phyloP scores from a whole-genome alignment of 371 early-diverging fungal genomes.

The Mortierella sp. region DNA sequence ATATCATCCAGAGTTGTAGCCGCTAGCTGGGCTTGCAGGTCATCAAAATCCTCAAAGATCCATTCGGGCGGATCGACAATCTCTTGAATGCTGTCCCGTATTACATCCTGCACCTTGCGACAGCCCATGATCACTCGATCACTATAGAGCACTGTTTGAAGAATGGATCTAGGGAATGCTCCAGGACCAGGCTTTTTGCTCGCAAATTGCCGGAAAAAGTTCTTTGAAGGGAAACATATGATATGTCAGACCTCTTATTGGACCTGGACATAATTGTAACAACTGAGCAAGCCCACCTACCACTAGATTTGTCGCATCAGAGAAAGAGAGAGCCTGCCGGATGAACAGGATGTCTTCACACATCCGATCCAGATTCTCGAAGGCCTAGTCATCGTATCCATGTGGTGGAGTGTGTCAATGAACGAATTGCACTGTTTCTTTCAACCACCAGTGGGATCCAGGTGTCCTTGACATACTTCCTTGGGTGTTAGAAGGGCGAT shows the following conservation, averaged over 20 bases:
- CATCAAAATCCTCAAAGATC: constrained; percentile 40
- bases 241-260: too few relatives aligned
- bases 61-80: constrained; percentile 28
- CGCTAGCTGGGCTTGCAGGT: constrained; percentile 3
- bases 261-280: too few relatives aligned
- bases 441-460: too few relatives aligned
- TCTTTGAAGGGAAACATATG: constrained; percentile 34
- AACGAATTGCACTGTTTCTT: not conserved
- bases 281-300: constrained; percentile 7
- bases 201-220: constrained; percentile 60
- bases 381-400: too few relatives aligned
- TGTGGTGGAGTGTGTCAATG: not conserved
- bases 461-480: constrained; percentile 46
- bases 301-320: constrained; percentile 26
- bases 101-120: constrained; percentile 20
- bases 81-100: constrained; percentile 35
- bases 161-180: constrained; percentile 64
- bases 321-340: constrained; percentile 25
- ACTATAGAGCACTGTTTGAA: constrained; percentile 39
- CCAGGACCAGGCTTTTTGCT: constrained; percentile 60
- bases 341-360: constrained; percentile 30
- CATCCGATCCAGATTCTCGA: constrained; percentile 37
- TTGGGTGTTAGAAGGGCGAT: constrained; percentile 60
- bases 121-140: constrained; percentile 40
- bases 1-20: not conserved